These are phyloP conservation scores for Mycosphaerella arachidis DNA, from an alignment of 2,329 filamentous ascomycete species.

Conservation along the genomic window DNA sequence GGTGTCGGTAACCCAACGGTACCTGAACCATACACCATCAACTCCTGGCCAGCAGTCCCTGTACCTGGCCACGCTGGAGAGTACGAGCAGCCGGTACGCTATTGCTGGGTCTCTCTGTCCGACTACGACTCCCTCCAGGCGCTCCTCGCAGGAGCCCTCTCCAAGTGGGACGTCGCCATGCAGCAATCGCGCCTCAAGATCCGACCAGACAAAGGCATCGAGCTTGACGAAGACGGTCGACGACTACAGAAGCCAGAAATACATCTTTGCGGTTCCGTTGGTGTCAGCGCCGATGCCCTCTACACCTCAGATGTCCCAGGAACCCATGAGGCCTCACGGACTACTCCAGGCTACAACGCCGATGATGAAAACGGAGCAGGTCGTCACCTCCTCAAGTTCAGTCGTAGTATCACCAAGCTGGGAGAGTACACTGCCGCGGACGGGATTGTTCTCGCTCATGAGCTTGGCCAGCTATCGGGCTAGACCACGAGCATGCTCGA, in stretches of 20 bases:
- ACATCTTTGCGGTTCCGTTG: not conserved
- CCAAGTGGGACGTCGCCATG: not conserved
- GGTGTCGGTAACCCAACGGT: constrained; percentile 1
- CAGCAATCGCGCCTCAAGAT: not conserved
- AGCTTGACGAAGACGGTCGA: not conserved
- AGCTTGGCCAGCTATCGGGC: not conserved
- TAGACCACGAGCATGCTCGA: constrained; percentile 1
- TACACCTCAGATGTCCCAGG: not conserved
- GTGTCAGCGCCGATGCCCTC: not conserved
- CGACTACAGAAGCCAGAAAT: not conserved
- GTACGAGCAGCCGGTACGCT: not conserved
- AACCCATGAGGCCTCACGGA: not conserved
- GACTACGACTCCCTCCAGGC: not conserved
- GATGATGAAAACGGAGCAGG: not conserved
- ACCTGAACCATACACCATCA: constrained; percentile 1
- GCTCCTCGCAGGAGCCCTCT: not conserved
- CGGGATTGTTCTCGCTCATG: not conserved
- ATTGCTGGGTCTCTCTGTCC: constrained; percentile 1
- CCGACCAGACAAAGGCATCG: not conserved
- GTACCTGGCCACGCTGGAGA: not conserved
- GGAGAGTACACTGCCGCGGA: not conserved
- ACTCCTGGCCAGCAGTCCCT: constrained; percentile 1
- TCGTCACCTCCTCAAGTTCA: not conserved
- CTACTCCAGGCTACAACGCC: not conserved
- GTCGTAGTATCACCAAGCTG: not conserved